Base-by-base conservation (phyloP, 129 eudicot species). In the Pittosporum tobira region DNA sequence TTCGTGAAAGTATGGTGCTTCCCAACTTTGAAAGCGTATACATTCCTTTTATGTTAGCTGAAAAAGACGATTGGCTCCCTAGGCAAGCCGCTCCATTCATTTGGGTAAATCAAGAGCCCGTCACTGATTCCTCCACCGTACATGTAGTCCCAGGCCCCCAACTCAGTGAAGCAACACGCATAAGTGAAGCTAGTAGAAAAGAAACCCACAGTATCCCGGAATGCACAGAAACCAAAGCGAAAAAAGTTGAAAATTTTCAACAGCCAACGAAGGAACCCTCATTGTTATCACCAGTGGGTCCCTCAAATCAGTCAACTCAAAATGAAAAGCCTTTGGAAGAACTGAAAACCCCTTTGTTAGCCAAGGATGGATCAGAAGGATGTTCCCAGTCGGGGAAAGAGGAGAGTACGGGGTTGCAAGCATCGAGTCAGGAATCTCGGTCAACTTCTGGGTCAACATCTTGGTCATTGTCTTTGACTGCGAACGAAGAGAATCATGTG, bases 1-100 rank as follows among this genome's bases (percentile, higher is more conserved):
- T 91, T 38, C 94, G 94, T 65, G 99, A 87, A 52, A 73, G 90
- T 15, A 61, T 91, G 81, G 99, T 91, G 28, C 88, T 83, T 45
- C 99, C 96, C 2, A 91, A 87, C 71, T 66, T 75, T 51, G 96
- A 87, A 71, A 76, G 84, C 30, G 47, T 75, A 46, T 49, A 62
- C 29, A 73, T 91, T 71, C 90, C 88, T 15, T 87, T 77, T 64
- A 91, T 91, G 99, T 67, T 75, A 65, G 94, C 96, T 3, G 99
- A 91, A 62, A 81, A 87, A 69, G 88, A 91, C 44, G 96, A 91
- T 42, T 91, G 96, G 99, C 57, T 87, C 64, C 96, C 96, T 6
- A 77, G 80, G 57, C 61, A 67, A 58, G 68, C 56, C 3, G 99
- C 94, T 56, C 99, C 96, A 2, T 84, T 76, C 61, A 64, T 81